Evolutionary conservation across 371 early-diverging fungal genomes (phyloP).

Genomic region (Dipsacomyces acuminosporus): DNA sequence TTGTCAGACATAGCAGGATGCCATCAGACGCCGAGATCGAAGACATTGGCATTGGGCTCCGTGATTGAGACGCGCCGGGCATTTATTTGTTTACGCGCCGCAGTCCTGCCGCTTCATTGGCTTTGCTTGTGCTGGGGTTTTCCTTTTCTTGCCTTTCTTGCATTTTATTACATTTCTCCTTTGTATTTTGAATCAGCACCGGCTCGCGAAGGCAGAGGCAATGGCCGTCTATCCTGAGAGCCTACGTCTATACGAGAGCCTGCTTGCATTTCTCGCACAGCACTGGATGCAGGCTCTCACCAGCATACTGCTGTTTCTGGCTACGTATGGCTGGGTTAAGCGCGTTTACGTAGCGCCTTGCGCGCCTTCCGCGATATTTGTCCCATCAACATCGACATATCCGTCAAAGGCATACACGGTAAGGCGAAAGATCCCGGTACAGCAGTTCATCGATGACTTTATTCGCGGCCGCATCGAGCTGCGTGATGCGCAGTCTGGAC

Average conservation of each 20-base stretch:
- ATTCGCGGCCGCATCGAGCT: constrained; percentile 43
- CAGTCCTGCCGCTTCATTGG: too few species aligned
- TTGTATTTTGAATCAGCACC: too few species aligned
- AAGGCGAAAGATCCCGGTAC: constrained; percentile 25
- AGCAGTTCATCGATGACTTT: constrained; percentile 37
- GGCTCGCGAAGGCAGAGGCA: too few species aligned
- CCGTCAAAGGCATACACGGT: constrained; percentile 36
- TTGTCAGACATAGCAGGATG: constrained; percentile 9
- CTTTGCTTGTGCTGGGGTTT: too few species aligned
- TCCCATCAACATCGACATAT: constrained; percentile 45
- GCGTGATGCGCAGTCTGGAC: constrained; percentile 42
- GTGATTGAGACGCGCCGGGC: too few species aligned
- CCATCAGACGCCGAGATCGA: constrained; percentile 12
- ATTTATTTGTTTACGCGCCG: too few species aligned
- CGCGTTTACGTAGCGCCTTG: constrained; percentile 23
- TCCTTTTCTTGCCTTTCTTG: too few species aligned
- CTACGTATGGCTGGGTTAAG: constrained; percentile 23
- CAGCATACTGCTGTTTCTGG: constrained; percentile 15
- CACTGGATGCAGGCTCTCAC: constrained; percentile 18
- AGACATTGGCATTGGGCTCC: constrained; percentile 3
- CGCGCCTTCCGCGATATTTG: constrained; percentile 31
- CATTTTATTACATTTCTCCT: too few species aligned
- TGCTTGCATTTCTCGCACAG: constrained; percentile 4
- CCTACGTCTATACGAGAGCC: too few species aligned
- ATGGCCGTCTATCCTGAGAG: too few species aligned